These are phyloP conservation scores for Sodiomyces alkalinus DNA, from an alignment of 2,329 filamentous ascomycete genomes.

Conservation along the genomic window DNA sequence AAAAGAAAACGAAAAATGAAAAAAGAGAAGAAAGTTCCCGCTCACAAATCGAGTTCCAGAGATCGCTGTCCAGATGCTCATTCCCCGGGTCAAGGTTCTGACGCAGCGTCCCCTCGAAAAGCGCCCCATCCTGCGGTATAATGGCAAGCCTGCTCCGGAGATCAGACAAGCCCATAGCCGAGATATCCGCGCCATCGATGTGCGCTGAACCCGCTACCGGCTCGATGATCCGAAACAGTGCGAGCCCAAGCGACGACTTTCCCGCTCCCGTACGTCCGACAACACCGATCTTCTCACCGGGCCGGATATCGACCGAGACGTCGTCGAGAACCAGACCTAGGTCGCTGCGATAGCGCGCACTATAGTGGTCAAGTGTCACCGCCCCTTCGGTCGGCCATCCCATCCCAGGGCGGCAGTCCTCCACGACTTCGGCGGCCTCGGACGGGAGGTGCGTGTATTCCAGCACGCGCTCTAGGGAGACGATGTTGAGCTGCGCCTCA, in stretches of 20 bases:
- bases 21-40: conserved; percentile 13
- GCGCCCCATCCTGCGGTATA: conserved; percentile 91
- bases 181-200: conserved; percentile 83
- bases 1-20: too few species aligned
- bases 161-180: conserved; percentile 77
- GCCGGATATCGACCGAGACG: conserved; percentile 81
- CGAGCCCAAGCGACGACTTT: conserved; percentile 85
- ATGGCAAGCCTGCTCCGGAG: conserved; percentile 82
- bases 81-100: conserved; percentile 94
- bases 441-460: conserved; percentile 86
- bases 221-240: conserved; percentile 93
- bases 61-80: conserved; percentile 88
- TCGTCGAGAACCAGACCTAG: conserved; percentile 89
- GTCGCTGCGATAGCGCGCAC: conserved; percentile 78
- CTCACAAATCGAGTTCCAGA: conserved; percentile 89
- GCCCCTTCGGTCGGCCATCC: conserved; percentile 85
- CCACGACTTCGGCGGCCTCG: conserved; percentile 88
- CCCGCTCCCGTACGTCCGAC: conserved; percentile 92
- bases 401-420: conserved; percentile 69
- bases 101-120: conserved; percentile 85
- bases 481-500: conserved; percentile 99
- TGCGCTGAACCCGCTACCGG: conserved; percentile 66
- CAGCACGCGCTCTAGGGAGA: conserved; percentile 91
- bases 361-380: conserved; percentile 86
- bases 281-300: conserved; percentile 94